These are phyloP conservation scores for Carallia brachiata DNA, from an alignment of 345 rosid genomes.

Conservation along the genomic window DNA sequence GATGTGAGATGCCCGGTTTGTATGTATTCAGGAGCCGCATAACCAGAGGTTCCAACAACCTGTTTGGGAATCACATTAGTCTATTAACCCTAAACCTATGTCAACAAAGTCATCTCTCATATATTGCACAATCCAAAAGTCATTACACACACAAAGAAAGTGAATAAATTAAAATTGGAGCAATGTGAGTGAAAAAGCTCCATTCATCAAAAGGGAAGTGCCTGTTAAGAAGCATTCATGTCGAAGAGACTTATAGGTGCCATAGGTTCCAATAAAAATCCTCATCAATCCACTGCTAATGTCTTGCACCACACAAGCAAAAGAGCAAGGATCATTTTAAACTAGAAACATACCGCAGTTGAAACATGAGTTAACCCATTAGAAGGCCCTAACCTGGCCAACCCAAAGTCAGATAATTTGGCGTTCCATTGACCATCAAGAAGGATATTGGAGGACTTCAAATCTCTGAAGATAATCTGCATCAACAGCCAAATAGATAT, in stretches of 20 bases:
- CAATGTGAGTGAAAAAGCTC: too few relatives aligned
- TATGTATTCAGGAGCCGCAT: constrained; percentile 91
- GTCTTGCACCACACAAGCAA: background rate
- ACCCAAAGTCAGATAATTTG: constrained; percentile 87
- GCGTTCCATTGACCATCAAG: constrained; percentile 93
- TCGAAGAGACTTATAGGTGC: too few relatives aligned
- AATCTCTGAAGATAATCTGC: constrained; percentile 92
- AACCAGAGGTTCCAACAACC: constrained; percentile 95
- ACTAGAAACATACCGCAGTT: constrained; percentile 56
- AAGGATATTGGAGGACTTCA: constrained; percentile 92
- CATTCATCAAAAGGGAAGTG: too few relatives aligned
- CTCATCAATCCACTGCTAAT: background rate
- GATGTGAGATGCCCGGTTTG: constrained; percentile 81
- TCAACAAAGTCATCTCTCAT: background rate
- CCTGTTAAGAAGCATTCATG: too few relatives aligned
- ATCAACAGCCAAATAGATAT: constrained; percentile 3
- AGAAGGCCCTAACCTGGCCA: constrained; percentile 94
- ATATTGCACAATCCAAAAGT: background rate
- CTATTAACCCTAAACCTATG: background rate
- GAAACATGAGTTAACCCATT: constrained; percentile 90
- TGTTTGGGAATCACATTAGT: constrained; percentile 22
- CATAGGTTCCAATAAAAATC: background rate
- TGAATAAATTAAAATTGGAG: too few relatives aligned
- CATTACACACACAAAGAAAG: too few relatives aligned
- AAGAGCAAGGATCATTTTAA: background rate